Conservation (phyloP, 2,329 filamentous ascomycete genomes). For the Ustilaginoidea virens region DNA sequence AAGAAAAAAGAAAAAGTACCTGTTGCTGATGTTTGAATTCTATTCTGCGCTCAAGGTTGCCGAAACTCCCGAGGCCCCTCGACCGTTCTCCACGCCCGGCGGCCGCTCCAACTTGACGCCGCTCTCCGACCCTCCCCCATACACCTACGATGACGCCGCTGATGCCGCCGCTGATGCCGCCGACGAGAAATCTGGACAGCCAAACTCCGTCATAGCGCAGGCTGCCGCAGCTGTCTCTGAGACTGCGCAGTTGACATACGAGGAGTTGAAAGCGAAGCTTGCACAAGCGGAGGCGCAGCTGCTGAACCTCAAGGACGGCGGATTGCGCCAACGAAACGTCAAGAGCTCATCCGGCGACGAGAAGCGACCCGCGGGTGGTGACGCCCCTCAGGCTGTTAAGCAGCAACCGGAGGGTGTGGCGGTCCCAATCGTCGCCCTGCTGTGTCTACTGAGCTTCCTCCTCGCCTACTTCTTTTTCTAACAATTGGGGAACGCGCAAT, state of each 20-base stretch:
- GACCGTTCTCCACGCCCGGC: conserved; percentile 29
- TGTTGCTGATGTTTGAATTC: too few species aligned
- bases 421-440: conserved; percentile 64
- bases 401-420: conserved; percentile 61
- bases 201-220: conserved; percentile 16
- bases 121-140: conserved; percentile 17
- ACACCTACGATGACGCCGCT: conserved; percentile 17
- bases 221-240: conserved; percentile 33
- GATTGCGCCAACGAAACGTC: conserved; percentile 65
- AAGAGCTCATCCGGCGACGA: conserved; percentile 33
- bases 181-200: conserved; percentile 12
- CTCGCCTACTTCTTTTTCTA: conserved; percentile 96
- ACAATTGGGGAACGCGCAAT: not conserved
- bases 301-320: conserved; percentile 52
- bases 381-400: conserved; percentile 37
- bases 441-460: conserved; percentile 84
- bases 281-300: conserved; percentile 62
- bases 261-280: conserved; percentile 59
- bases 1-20: too few species aligned
- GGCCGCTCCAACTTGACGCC: conserved; percentile 17
- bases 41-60: conserved; percentile 12
- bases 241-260: conserved; percentile 23
- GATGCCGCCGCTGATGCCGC: conserved; percentile 16
- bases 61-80: conserved; percentile 29
- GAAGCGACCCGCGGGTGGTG: conserved; percentile 30